phyloP scores from a whole-genome alignment of 352 stramenopile genomes.

The Blastocystis sp. region DNA sequence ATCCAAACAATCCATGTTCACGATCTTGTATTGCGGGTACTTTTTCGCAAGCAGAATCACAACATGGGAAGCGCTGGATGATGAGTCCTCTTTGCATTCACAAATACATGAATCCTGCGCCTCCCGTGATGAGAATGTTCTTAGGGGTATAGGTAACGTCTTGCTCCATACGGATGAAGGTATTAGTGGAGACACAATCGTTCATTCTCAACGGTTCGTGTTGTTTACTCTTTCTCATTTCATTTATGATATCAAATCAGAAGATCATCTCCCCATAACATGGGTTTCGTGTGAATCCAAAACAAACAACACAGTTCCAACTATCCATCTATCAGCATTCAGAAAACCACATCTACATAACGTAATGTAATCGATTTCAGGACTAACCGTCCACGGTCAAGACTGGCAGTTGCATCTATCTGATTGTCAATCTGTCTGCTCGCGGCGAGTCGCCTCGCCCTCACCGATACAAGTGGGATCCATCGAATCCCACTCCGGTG shows the following conservation, averaged over 20 bases:
- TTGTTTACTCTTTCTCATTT: neutral
- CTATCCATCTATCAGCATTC: neutral
- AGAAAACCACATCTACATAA: neutral
- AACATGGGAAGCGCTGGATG: slow-evolving; percentile 77
- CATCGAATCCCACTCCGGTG: neutral
- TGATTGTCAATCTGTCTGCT: neutral
- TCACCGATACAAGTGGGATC: neutral
- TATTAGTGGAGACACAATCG: neutral
- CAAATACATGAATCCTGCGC: slow-evolving; percentile 80
- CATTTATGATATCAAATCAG: neutral
- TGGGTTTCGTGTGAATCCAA: neutral
- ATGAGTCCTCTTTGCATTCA: neutral
- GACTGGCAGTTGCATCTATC: neutral
- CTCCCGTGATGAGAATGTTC: slow-evolving; percentile 90
- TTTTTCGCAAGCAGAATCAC: slow-evolving; percentile 86
- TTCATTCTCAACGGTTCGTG: slow-evolving; percentile 33
- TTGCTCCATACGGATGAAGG: neutral
- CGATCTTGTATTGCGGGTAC: slow-evolving; percentile 90
- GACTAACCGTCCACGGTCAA: neutral
- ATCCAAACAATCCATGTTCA: slow-evolving; percentile 80
- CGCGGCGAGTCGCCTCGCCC: neutral
- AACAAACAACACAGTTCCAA: neutral
- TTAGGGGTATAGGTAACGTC: slow-evolving; percentile 67
- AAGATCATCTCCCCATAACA: neutral
- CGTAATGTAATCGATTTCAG: neutral